These are phyloP conservation scores for Candida sanyaensis DNA, from an alignment of 1,139 yeast genomes.

Conservation along the genomic window DNA sequence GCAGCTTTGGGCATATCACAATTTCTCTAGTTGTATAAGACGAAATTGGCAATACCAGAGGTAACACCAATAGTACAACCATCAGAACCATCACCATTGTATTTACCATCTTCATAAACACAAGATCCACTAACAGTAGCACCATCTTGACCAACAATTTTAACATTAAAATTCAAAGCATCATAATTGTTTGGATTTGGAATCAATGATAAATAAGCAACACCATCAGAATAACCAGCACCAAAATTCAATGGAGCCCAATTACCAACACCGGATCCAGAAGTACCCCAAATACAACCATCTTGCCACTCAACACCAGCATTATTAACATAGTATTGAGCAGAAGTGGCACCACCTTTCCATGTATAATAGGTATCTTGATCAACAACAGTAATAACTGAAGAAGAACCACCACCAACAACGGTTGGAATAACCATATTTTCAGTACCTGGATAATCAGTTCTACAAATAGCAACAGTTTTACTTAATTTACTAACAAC, in stretches of 20 bases:
- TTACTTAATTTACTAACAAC: slow-evolving; percentile 58
- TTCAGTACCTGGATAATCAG: slow-evolving; percentile 89
- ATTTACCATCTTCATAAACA: slow-evolving; percentile 61
- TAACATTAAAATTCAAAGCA: slow-evolving; percentile 66
- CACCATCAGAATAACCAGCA: slow-evolving; percentile 66
- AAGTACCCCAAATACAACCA: slow-evolving; percentile 77
- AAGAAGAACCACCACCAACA: slow-evolving; percentile 57
- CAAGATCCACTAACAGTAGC: slow-evolving; percentile 61
- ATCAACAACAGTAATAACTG: slow-evolving; percentile 68
- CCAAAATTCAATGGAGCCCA: slow-evolving; percentile 85
- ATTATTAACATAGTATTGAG: slow-evolving; percentile 80
- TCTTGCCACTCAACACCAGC: slow-evolving; percentile 75
- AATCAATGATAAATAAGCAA: slow-evolving; percentile 72
- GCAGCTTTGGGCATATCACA: slow-evolving; percentile 3
- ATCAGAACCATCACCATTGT: slow-evolving; percentile 63
- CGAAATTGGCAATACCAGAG: slow-evolving; percentile 67
- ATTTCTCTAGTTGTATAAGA: slow-evolving; percentile 36
- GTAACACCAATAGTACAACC: slow-evolving; percentile 80
- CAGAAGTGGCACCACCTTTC: slow-evolving; percentile 67
- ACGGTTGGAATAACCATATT: slow-evolving; percentile 82
- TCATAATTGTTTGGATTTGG: slow-evolving; percentile 76
- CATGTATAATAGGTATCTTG: slow-evolving; percentile 62
- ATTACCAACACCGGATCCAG: slow-evolving; percentile 70
- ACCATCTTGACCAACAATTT: slow-evolving; percentile 62
- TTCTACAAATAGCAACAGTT: slow-evolving; percentile 77